Conservation (phyloP, 108 stramenopile genomes). For the Chaetoceros muelleri region DNA sequence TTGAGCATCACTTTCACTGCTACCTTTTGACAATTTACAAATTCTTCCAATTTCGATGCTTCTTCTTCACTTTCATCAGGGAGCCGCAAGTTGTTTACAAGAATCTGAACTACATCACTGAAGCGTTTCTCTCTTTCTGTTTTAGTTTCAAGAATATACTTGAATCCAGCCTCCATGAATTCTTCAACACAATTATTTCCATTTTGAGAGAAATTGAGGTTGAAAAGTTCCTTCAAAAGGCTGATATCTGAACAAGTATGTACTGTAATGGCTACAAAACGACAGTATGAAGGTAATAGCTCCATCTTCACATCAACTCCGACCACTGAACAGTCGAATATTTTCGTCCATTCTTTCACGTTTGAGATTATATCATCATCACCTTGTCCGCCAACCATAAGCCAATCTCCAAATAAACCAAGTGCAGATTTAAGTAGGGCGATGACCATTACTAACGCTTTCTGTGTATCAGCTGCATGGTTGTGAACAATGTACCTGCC, state of each 20-base stretch:
- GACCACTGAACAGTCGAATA: not conserved
- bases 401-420: not conserved
- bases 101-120: too few species aligned
- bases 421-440: not conserved
- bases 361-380: not conserved
- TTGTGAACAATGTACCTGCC: not conserved
- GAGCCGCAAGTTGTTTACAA: too few species aligned
- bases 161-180: too few species aligned
- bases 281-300: not conserved
- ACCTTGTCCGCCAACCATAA: not conserved
- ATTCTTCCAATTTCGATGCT: too few species aligned
- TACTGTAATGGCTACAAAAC: too few species aligned
- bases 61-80: too few species aligned
- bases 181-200: too few species aligned
- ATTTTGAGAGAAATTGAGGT: too few species aligned
- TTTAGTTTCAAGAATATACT: too few species aligned
- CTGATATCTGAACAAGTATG: too few species aligned
- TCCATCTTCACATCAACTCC: not conserved
- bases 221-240: too few species aligned
- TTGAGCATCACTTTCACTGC: not conserved
- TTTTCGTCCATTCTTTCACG: not conserved
- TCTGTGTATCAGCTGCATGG: not conserved
- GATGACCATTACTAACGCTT: not conserved
- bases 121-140: too few species aligned
- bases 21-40: not conserved